Conservation (phyloP, 2,329 filamentous ascomycete genomes). For the Penicillium italicum region DNA sequence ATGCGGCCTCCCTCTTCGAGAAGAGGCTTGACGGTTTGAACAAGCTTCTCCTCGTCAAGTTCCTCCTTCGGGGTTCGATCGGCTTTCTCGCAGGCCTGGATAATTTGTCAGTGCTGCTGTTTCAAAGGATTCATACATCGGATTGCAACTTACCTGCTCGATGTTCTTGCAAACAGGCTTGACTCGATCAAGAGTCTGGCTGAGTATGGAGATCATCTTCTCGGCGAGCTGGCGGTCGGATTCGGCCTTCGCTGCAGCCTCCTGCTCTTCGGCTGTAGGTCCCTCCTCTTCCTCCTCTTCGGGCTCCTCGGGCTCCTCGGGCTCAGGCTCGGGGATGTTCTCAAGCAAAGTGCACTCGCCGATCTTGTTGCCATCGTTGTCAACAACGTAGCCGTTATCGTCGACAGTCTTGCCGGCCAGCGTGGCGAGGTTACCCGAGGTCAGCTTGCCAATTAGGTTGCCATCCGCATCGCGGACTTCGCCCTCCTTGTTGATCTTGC, state of each 20-base stretch:
- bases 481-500: conserved; percentile 52
- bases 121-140: conserved; percentile 1
- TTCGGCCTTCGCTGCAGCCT: conserved; percentile 59
- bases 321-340: conserved; percentile 50
- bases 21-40: conserved; percentile 79
- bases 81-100: conserved; percentile 69
- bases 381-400: conserved; percentile 53
- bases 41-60: conserved; percentile 83
- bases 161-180: conserved; percentile 84
- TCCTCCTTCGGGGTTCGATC: conserved; percentile 81
- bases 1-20: conserved; percentile 83
- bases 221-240: conserved; percentile 72
- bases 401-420: conserved; percentile 45
- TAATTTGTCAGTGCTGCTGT: conserved; percentile 9
- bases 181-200: conserved; percentile 77
- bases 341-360: conserved; percentile 61
- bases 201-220: conserved; percentile 69
- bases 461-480: conserved; percentile 47
- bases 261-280: conserved; percentile 43
- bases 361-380: conserved; percentile 60
- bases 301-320: conserved; percentile 46
- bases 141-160: conserved; percentile 58
- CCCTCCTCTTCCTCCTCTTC: conserved; percentile 45
- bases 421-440: conserved; percentile 42
- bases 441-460: conserved; percentile 46